Evolutionary conservation across 2,329 filamentous ascomycete genomes (phyloP).

Genomic region (Blastomyces gilchristii): DNA sequence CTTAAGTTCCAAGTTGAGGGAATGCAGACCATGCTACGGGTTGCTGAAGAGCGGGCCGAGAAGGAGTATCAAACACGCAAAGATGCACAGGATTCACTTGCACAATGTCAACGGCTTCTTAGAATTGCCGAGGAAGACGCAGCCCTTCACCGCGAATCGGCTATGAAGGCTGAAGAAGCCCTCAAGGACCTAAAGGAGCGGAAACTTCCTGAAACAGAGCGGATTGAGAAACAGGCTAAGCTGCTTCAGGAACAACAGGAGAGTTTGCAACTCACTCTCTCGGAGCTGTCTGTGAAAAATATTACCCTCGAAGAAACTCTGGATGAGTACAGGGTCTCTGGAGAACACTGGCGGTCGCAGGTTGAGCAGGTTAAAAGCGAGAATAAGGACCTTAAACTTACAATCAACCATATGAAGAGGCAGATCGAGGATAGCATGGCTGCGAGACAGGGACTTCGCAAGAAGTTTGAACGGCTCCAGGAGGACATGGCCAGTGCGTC

Average conservation of each 20-base stretch:
- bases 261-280: conserved; percentile 43
- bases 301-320: conserved; percentile 51
- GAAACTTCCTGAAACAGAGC: conserved; percentile 55
- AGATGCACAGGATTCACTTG: conserved; percentile 59
- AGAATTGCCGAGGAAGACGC: conserved; percentile 53
- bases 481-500: conserved; percentile 74
- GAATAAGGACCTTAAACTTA: conserved; percentile 64
- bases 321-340: conserved; percentile 53
- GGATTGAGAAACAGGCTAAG: conserved; percentile 55
- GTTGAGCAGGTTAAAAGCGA: conserved; percentile 47
- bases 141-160: conserved; percentile 37
- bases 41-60: conserved; percentile 54
- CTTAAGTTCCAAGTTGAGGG: conserved; percentile 52
- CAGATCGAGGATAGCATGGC: conserved; percentile 81
- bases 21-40: conserved; percentile 57
- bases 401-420: conserved; percentile 60
- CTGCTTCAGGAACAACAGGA: conserved; percentile 59
- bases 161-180: conserved; percentile 54
- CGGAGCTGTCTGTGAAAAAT: conserved; percentile 49
- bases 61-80: conserved; percentile 54
- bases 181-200: conserved; percentile 59
- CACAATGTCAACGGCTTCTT: conserved; percentile 61
- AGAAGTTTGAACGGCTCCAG: conserved; percentile 75
- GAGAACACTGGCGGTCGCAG: conserved; percentile 49
- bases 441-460: conserved; percentile 71